Evolutionary conservation across 768 basidiomycete genomes (phyloP), one percentile per base, ranked within the genome.

Genomic region (Rhodosporidiobolus odoratus): DNA sequence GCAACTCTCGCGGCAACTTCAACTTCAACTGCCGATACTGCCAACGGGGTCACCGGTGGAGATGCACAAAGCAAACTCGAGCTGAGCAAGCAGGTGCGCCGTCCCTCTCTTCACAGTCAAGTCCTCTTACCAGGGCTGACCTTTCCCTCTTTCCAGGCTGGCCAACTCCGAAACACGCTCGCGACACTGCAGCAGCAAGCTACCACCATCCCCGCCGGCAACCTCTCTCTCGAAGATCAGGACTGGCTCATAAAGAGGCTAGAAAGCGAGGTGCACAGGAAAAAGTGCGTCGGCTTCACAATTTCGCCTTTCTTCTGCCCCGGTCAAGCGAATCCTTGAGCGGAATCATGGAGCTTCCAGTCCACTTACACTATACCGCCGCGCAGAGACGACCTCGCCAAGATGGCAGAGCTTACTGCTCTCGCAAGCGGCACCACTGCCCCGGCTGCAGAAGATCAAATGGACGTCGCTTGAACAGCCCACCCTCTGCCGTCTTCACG

Each of bases 201-300:
- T 16, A 27, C 38, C 23, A 3, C 17, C 0, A 15, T 72, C 6
- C 62, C 58, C 4, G 63, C 62, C 3, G 71, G 63, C 0, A 17
- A 72, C 38, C 17, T 72, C 21, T 61, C 62, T 37, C n/a, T 72
- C 30, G 66, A 72, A 8, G 71, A 72, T 59, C 66, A 72, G 50
- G 63, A 61, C 19, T 68, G 66, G 66, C 58, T 72, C 12, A 62
- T 68, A 53, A 15, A 27, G 12, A 30, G 68, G 37, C 58, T 72
- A 25, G 62, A 64, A 30, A 21, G 15, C 16, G 57, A 67, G 30
- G 23, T 64, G 38, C n/a, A 8, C 1, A 37, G n/a, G 32, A 64
- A 37, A 17, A 1, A 66, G 61, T 64, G 25, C 58, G 59, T 56
- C 41, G 3, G 10, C 21, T 19, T n/a, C n/a, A n/a, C n/a, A n/a